Evolutionary conservation across 2,329 filamentous ascomycete species (phyloP).

Genomic region (Zasmidium cellare): DNA sequence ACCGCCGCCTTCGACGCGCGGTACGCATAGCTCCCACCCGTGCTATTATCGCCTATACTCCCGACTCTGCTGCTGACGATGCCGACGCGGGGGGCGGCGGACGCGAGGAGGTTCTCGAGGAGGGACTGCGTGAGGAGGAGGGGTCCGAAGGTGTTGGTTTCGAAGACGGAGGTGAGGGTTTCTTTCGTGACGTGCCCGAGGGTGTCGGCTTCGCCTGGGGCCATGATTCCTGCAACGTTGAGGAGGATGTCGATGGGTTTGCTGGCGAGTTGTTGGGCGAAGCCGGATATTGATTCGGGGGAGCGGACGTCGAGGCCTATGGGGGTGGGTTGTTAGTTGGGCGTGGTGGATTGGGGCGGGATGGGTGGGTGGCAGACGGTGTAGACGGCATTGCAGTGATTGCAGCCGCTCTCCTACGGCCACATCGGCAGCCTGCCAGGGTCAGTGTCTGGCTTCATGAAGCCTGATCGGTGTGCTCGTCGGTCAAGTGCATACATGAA

Average conservation of each 20-base stretch:
- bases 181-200: conserved; percentile 33
- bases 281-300: conserved; percentile 36
- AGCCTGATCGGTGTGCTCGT: background rate
- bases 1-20: conserved; percentile 47
- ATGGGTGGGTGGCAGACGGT: conserved; percentile 13
- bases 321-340: background rate
- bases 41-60: conserved; percentile 44
- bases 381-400: conserved; percentile 32
- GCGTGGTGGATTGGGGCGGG: background rate
- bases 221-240: conserved; percentile 42
- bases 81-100: conserved; percentile 36
- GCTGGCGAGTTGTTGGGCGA: conserved; percentile 32
- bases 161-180: conserved; percentile 40
- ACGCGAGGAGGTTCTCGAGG: conserved; percentile 41
- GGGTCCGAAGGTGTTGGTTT: conserved; percentile 47
- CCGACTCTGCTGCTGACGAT: conserved; percentile 48
- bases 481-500: conserved; percentile 14
- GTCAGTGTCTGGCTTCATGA: background rate
- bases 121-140: conserved; percentile 47
- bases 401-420: conserved; percentile 34
- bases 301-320: conserved; percentile 38
- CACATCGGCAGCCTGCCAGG: conserved; percentile 17
- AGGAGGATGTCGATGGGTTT: conserved; percentile 40
- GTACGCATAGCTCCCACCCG: conserved; percentile 47
- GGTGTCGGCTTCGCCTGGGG: conserved; percentile 33